These are phyloP conservation scores for Petunia hybrid DNA, from an alignment of 305 asterid species.

Conservation along the genomic window DNA sequence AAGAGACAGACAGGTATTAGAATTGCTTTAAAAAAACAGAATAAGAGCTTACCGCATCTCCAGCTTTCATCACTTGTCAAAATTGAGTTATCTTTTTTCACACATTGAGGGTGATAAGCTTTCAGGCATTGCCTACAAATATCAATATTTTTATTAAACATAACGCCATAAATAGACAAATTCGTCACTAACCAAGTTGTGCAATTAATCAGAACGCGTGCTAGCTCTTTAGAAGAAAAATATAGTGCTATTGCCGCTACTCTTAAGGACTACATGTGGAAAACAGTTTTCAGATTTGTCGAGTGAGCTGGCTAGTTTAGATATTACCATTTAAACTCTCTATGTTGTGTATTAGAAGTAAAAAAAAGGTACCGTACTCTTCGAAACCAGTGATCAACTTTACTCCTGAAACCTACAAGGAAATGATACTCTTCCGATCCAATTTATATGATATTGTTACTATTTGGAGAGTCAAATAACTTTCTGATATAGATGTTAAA, in stretches of 20 bases:
- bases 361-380: background rate
- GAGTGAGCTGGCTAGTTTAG: background rate
- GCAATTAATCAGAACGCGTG: background rate
- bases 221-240: background rate
- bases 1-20: background rate
- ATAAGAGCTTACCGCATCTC: slow-evolving; percentile 66
- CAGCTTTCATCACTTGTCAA: slow-evolving; percentile 48
- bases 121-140: slow-evolving; percentile 70
- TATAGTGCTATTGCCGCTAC: background rate
- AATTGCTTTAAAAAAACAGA: background rate
- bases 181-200: background rate
- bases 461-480: no score
- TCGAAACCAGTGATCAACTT: no score
- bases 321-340: background rate
- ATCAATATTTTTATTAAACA: background rate
- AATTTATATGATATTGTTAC: no score
- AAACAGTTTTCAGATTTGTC: background rate
- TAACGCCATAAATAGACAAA: background rate
- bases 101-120: slow-evolving; percentile 70
- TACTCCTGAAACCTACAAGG: no score
- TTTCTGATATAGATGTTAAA: no score
- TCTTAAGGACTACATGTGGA: background rate
- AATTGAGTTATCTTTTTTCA: slow-evolving; percentile 57
- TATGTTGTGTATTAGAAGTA: no score
- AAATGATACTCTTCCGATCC: no score